A percentile compares a stretch with the other conserved stretches of the same genome.
phyloP scores from a whole-genome alignment of 768 basidiomycete genomes.

The Tephrocybe sp. region DNA sequence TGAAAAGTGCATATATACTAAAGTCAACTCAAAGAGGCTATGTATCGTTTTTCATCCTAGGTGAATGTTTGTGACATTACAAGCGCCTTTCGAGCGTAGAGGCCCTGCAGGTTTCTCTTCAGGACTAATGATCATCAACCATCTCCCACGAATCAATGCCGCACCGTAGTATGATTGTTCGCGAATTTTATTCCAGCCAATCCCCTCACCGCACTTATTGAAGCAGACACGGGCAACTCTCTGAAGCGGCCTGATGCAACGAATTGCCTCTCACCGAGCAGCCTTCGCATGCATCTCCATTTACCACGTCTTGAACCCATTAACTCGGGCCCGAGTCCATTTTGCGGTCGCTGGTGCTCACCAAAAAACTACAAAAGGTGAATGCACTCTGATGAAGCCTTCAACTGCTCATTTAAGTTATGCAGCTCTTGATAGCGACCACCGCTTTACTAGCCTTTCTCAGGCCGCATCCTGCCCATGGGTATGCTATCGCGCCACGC shows the following conservation, averaged over 20 bases:
- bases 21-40: too few relatives aligned
- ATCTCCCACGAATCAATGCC: constrained; percentile 9
- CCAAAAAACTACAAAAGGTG: constrained; percentile 10
- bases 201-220: constrained; percentile 10
- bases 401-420: constrained; percentile 6
- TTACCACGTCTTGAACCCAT: not conserved
- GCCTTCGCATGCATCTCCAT: not conserved
- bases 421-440: constrained; percentile 10
- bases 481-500: not conserved
- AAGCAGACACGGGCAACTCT: not conserved
- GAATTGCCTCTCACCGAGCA: constrained; percentile 3
- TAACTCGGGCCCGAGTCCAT: constrained; percentile 7
- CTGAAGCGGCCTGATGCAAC: not conserved
- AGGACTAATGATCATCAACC: not conserved
- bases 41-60: too few relatives aligned
- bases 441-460: constrained; percentile 10
- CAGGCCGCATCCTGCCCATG: constrained; percentile 4
- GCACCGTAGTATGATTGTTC: not conserved
- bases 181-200: constrained; percentile 1
- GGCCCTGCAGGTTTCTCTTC: too few relatives aligned
- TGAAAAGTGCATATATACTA: too few relatives aligned
- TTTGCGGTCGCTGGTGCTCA: constrained; percentile 5
- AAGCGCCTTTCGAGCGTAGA: too few relatives aligned
- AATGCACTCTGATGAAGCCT: not conserved
- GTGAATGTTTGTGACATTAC: too few relatives aligned